Evolutionary conservation across 805 yeast species (phyloP), one percentile per base, ranked within the genome.

Genomic region (Wickerhamiella parazyma): DNA sequence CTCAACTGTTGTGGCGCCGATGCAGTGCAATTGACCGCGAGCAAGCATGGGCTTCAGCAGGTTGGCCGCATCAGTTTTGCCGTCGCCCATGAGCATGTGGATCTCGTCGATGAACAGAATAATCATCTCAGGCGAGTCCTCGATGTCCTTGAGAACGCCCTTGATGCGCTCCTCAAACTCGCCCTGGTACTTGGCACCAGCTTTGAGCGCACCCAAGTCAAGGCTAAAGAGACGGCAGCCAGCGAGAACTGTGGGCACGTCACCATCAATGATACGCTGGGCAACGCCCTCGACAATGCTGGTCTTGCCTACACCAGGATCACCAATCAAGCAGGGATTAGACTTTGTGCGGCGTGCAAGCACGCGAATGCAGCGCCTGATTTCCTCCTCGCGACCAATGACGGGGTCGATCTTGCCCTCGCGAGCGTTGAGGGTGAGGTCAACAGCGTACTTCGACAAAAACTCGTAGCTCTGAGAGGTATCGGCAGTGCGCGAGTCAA

Each of bases 71-170:
- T 91, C 98, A 49, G 82, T 77, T 66, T 87, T 91, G 60, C 98
- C 98, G 60, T 91, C 95, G 55, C 98, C 98, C 98, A 91, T 91
- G 53, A 91, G 75, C 96, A 91, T 91, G 66, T 91, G 98, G 60
- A 91, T 91, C 66, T 91, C 98, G 66, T 91, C 98, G 55, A 91
- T 83, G 68, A 91, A 91, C 46, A 91, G 71, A 50, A 91, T 78
- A 51, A 91, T 85, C 75, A 86, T 72, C 39, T 76, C 80, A 55
- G 79, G 78, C 1, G 94, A 78, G 54, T 85, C 80, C 62, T 85
- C 94, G 56, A 91, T 83, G 57, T 91, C 98, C 59, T 78, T 85
- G 59, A 91, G 70, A 24, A 91, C 97, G 53, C 97, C 97, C 66
- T 91, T 91, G 58, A 91, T 73, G 67, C 98, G 78, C 68, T 91